A percentile compares a stretch with the other conserved stretches of the same genome.
phyloP scores from a whole-genome alignment of 768 basidiomycete species.

The Trametes maxima region DNA sequence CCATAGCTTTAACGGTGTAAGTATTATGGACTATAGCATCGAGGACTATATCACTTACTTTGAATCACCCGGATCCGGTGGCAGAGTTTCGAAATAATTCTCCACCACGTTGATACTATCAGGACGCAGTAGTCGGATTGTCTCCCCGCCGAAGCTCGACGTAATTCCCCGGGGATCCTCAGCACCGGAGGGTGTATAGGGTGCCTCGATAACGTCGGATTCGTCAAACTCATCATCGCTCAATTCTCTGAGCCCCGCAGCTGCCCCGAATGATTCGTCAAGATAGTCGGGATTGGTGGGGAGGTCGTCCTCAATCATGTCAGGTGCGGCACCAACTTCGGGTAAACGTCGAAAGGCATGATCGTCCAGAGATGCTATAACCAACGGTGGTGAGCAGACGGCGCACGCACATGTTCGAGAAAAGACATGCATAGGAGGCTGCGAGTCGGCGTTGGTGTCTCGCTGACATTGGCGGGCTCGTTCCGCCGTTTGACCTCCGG shows the following conservation, averaged over 20 bases:
- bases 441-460: constrained; percentile 8
- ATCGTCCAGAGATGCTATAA: constrained; percentile 75
- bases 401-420: background rate
- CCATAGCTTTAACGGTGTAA: constrained; percentile 37
- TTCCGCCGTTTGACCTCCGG: constrained; percentile 19
- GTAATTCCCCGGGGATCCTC: constrained; percentile 45
- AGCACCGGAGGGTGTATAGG: background rate
- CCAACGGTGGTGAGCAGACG: background rate
- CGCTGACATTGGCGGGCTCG: constrained; percentile 23
- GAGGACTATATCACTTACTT: constrained; percentile 43
- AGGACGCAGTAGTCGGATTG: constrained; percentile 72
- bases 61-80: constrained; percentile 53
- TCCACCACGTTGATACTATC: constrained; percentile 70
- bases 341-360: constrained; percentile 76
- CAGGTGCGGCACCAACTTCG: constrained; percentile 76
- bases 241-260: constrained; percentile 73
- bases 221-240: constrained; percentile 75
- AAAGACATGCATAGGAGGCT: constrained; percentile 33
- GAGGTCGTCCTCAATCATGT: constrained; percentile 90
- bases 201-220: constrained; percentile 46
- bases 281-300: constrained; percentile 89
- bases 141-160: constrained; percentile 79
- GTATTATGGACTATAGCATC: background rate
- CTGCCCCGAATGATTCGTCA: constrained; percentile 77
- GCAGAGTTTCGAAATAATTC: constrained; percentile 69